Percentiles rank a stretch among this genome's conserved stretches.
Conservation (phyloP, 495 filamentous ascomycete genomes). For the Apodospora peruviana region DNA sequence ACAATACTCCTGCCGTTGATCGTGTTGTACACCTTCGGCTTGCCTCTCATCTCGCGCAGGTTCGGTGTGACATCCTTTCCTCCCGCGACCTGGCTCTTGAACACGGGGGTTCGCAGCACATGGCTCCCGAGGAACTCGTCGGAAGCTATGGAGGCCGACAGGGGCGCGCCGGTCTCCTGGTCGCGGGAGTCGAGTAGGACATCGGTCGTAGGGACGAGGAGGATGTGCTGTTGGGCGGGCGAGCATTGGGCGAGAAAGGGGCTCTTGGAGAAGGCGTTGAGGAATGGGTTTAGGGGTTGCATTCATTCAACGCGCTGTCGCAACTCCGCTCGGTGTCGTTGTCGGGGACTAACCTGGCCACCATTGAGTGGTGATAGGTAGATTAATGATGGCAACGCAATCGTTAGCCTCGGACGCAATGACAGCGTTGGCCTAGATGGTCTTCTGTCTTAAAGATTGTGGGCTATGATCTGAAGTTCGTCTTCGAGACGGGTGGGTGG, state of each 20-base stretch:
- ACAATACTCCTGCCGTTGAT: conserved; percentile 90
- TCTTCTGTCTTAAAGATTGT: too few relatives aligned
- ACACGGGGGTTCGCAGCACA: conserved; percentile 77
- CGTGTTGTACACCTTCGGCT: conserved; percentile 88
- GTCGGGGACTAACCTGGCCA: conserved; percentile 11
- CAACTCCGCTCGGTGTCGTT: conserved; percentile 16
- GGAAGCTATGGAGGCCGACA: conserved; percentile 73
- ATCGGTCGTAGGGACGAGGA: conserved; percentile 91
- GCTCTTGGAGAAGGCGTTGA: conserved; percentile 97
- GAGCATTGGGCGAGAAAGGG: conserved; percentile 87
- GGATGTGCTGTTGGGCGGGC: conserved; percentile 86
- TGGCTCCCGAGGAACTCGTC: conserved; percentile 97
- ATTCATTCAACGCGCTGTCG: conserved; percentile 55
- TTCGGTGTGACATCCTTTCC: conserved; percentile 63
- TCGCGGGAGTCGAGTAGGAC: conserved; percentile 84
- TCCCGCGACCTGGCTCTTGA: conserved; percentile 46
- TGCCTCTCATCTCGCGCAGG: conserved; percentile 84
- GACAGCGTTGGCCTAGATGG: too few relatives aligned
- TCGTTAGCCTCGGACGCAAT: too few relatives aligned
- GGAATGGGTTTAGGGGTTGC: conserved; percentile 98
- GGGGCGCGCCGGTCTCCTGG: conserved; percentile 70
- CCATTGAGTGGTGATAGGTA: conserved; percentile 12
- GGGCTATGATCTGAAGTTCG: too few relatives aligned
- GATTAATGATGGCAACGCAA: too few relatives aligned
- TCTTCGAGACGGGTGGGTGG: too few relatives aligned